Percentiles rank a stretch among this genome's conserved stretches.
Conservation (phyloP, 1,284 basidiomycete genomes). For the Trichosporon sp. region DNA sequence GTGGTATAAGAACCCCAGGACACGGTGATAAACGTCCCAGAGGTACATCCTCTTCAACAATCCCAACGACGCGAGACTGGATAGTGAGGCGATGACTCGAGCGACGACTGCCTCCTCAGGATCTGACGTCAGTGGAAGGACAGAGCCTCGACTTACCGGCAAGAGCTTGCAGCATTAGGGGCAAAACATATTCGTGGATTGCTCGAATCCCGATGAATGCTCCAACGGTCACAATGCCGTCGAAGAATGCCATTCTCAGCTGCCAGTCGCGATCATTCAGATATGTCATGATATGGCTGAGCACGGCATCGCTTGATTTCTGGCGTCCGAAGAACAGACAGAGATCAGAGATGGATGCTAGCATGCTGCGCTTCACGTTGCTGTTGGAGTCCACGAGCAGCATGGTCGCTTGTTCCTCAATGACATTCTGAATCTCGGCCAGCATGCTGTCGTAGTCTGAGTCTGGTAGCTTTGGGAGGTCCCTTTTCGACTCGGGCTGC, state of each 20-base stretch:
- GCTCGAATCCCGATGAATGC: slow-evolving; percentile 82
- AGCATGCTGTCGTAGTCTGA: slow-evolving; percentile 81
- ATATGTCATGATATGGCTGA: slow-evolving; percentile 98
- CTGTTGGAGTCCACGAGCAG: slow-evolving; percentile 55
- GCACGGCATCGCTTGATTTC: slow-evolving; percentile 86
- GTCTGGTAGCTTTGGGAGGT: slow-evolving; percentile 49
- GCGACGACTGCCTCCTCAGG: slow-evolving; percentile 90
- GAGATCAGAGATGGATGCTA: slow-evolving; percentile 72
- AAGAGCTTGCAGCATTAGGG: slow-evolving; percentile 85
- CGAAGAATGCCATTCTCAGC: slow-evolving; percentile 85
- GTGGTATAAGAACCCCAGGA: slow-evolving; percentile 86
- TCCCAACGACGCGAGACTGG: slow-evolving; percentile 76
- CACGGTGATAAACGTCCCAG: slow-evolving; percentile 85
- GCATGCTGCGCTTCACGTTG: slow-evolving; percentile 55
- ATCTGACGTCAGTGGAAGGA: slow-evolving; percentile 54
- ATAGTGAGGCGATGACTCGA: slow-evolving; percentile 75
- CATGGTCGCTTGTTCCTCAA: slow-evolving; percentile 81
- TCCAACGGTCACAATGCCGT: slow-evolving; percentile 90
- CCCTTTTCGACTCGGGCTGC: slow-evolving; percentile 55
- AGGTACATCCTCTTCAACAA: slow-evolving; percentile 86
- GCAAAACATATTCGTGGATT: slow-evolving; percentile 70
- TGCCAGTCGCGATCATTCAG: slow-evolving; percentile 94
- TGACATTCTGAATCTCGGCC: slow-evolving; percentile 73
- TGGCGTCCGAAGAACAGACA: slow-evolving; percentile 90
- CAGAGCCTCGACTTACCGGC: slow-evolving; percentile 58